Evolutionary conservation across 495 filamentous ascomycete genomes (phyloP), one percentile per base, ranked within the genome.

Genomic region (Hypoxylon intermedium): DNA sequence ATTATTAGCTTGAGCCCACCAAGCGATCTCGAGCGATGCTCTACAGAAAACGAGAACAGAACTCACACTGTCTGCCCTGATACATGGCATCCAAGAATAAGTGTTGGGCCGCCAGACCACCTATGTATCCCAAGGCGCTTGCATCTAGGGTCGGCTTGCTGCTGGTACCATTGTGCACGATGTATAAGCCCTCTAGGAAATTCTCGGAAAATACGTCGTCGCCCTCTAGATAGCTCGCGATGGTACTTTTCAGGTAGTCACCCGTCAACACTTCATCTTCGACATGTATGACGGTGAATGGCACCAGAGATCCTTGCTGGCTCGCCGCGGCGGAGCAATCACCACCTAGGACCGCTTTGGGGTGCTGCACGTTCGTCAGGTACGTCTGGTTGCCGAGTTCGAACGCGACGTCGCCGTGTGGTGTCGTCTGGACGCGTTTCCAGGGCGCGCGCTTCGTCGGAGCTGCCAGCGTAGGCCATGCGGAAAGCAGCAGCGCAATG

Each of bases 181-280:
- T 56, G 40, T 70, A 74, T 21, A 76, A 16, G 5, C 66, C 56
- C 23, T 67, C 63, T 11, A 76, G 56, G 56, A 76, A 76, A 37
- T 72, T 69, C 7, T 51, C 51, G 12, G 64, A 58, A 23, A 63
- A 67, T 12, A 67, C 64, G 36, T 67, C 64, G 21, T 67, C 64
- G 20, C 59, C 53, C 6, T 30, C 50, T 12, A 58, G 15, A 28
- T 58, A 67, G 44, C 64, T 55, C 13, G 53, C 50, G 24, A 67
- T 45, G 20, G 40, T 34, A 19, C 23, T 23, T 40, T 60, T 36
- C 15, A 65, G 50, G 19, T 50, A 55, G 23, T 44, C 19, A 2
- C 58, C 59, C 12, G 70, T 70, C 18, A 72, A 51, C 2, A 46
- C 20, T 36, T 60, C 60, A n/a, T 67, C 28, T 46, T 65, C 63